phyloP scores from a whole-genome alignment of 306 rosid species.

The Cicer chorassanicum region DNA sequence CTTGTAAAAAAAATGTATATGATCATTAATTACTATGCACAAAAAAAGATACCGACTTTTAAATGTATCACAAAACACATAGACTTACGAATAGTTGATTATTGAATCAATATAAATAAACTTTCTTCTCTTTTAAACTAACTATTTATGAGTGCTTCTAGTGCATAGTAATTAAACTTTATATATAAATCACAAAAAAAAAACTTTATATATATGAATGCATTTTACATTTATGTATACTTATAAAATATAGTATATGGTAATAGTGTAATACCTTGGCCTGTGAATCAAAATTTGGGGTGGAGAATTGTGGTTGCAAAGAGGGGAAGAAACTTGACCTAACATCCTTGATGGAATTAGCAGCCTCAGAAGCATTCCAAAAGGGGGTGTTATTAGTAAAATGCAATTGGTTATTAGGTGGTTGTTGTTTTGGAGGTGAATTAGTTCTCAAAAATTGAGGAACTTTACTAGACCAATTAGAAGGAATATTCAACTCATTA shows the following conservation, averaged over 20 bases:
- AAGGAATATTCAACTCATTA: slow-evolving; percentile 50
- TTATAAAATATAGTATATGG: slow-evolving; percentile 2
- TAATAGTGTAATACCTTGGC: slow-evolving; percentile 67
- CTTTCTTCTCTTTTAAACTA: no score
- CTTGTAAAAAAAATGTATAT: no score
- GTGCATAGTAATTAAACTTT: no score
- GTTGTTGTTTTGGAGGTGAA: slow-evolving; percentile 72
- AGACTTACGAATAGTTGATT: no score
- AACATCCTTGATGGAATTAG: slow-evolving; percentile 63
- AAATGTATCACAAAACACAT: no score
- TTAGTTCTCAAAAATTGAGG: slow-evolving; percentile 72
- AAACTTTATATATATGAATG: no score
- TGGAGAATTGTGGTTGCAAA: slow-evolving; percentile 63
- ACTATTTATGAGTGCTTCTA: no score
- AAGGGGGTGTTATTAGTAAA: slow-evolving; percentile 82
- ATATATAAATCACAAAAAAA: no score
- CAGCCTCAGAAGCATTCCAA: slow-evolving; percentile 84
- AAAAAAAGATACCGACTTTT: no score
- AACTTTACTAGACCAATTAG: slow-evolving; percentile 64
- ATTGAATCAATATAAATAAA: no score
- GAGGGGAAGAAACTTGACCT: slow-evolving; percentile 66
- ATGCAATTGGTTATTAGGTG: slow-evolving; percentile 65
- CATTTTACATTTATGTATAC: no score
- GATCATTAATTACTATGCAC: no score
- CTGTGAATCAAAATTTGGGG: slow-evolving; percentile 47